Evolutionary conservation across 495 filamentous ascomycete genomes (phyloP), one percentile per base, ranked within the genome.

Genomic region (Endocarpon pusillum): DNA sequence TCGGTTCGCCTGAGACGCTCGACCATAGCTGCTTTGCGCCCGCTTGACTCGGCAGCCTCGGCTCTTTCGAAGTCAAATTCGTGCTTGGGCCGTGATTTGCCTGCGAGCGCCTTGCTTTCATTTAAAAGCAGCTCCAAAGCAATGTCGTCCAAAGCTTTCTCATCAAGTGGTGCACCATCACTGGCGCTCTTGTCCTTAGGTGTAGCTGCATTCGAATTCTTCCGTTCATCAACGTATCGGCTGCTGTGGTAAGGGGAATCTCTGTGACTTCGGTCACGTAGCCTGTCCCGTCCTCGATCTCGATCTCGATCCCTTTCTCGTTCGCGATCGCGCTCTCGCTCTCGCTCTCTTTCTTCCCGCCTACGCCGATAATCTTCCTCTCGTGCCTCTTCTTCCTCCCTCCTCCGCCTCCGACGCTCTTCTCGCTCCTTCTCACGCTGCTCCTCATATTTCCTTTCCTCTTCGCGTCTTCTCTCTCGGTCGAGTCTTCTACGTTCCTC

Each of bases 41-140:
- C 59, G 32, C 58, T 59, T 33, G 5, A n/a, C 12, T 65, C 61
- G 30, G 60, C 59, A 7, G 56, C 61, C 37, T 65, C 61, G 3
- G 61, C 61, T 44, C 62, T 52, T 40, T 62, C 61, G 32, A 65
- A 65, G 37, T 77, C 72, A 25, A 70, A 63, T 25, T 74, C 68
- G 3, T 66, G 67, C 38, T 70, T 66, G 38, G 64, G 60, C 18
- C 62, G 55, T 4, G 66, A 60, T 40, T 74, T 77, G 11, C 69
- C 71, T 10, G 69, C 68, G 26, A 68, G 55, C 34, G 72, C 64
- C 41, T 73, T 61, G 31, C 71, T 66, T 50, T 78, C 73, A 43
- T 63, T 64, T 17, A 75, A 40, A 3, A 76, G 57, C 24, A 62
- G 42, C 36, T 69, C 53, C 21, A 76, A 46, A 14, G 71, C 71